Evolutionary conservation across 2,329 filamentous ascomycete genomes (phyloP), one percentile per base, ranked within the genome.

Genomic region (Arachnomyces sp.): DNA sequence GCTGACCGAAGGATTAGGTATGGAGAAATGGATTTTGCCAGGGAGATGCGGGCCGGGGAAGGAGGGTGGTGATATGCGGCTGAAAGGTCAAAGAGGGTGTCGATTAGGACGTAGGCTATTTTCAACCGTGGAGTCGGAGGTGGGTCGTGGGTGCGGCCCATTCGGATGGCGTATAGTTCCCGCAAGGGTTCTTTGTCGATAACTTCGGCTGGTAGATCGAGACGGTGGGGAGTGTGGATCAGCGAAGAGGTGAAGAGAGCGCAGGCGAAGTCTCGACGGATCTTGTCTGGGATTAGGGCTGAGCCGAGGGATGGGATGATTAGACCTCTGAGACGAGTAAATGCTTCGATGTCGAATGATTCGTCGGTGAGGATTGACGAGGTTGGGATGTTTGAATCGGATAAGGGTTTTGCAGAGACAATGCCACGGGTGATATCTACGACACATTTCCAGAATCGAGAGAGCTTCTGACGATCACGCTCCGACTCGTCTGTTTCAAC

Each of bases 1-100:
- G 85, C 87, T 9, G 84, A 80, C 2, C 92, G 80, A 2, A 95
- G 69, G 33, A 96, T 82, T 2, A 96, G 72, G 53, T 86, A 90
- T 0, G 87, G 87, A 0, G 86, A 82, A 1, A 82, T 78, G 3
- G 83, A 83, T 55, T 80, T 75, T 0, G 90, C 84, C 12, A 96
- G 77, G 9, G 78, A 72, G 31, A 76, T 61, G 43, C 34, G 16
- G 40, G 14, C 32, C 31, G 28, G n/a, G n/a, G 29, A 5, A 28
- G 14, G 21, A 9, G 21, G 21, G 21, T 25, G 58, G 46, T 25
- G 8, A 37, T 45, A 16, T 13, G 68, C 65, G 2, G 75, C 61
- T 3, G 86, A 76, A 2, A 88, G 72, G 2, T 77, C 69, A 52
- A 89, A 84, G 2, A 98, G 73, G 53, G 93, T 84, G 42, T 86